Evolutionary conservation across 192 early-diverging fungal species (phyloP), one percentile per base, ranked within the genome.

Genomic region (Rhizophagus clarus): DNA sequence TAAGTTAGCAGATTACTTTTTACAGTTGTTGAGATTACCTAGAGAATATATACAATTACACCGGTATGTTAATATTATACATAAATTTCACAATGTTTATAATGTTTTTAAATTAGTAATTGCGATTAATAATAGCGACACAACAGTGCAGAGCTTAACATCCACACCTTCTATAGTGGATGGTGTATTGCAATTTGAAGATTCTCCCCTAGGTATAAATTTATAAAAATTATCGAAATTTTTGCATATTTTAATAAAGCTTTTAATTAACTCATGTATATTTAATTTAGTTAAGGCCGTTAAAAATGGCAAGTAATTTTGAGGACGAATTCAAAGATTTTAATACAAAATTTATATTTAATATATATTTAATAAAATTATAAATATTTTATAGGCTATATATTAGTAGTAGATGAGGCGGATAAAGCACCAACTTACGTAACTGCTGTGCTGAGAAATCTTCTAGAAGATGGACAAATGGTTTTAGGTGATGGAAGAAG

Each of bases 401-500:
- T 95, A 42, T 81, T 95, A 24, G 90, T 95, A 15, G 91, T 95
- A 17, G 94, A 95, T 83, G 94, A 95, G 80, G 94, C 94, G 7
- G 94, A 95, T 80, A 95, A 95, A 75, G 94, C 94, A 2, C 94
- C 94, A 3, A 92, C 92, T 2, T 90, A 92, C 81, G 92, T 95
- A 22, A 94, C 94, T 15, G 89, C 92, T 28, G 88, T 93, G 12
- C 85, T 95, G 7, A 93, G 93, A 77, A 89, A 88, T 73, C 86
- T 95, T 70, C 82, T 92, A 4, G 94, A 95, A 80, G 90, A 92
- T 77, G 93, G 94, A 31, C 91, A 95, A 61, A 95, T 95, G 94
- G 88, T 89, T 4, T 82, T 95, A 62, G 87, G 88, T 11, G 94
- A 95, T 83, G 94, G 94, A 64, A 87, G 94, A 31, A 88, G 92